Evolutionary conservation across 345 rosid species (phyloP), one percentile per base, ranked within the genome.

Genomic region (Dipteronia dyeriana): DNA sequence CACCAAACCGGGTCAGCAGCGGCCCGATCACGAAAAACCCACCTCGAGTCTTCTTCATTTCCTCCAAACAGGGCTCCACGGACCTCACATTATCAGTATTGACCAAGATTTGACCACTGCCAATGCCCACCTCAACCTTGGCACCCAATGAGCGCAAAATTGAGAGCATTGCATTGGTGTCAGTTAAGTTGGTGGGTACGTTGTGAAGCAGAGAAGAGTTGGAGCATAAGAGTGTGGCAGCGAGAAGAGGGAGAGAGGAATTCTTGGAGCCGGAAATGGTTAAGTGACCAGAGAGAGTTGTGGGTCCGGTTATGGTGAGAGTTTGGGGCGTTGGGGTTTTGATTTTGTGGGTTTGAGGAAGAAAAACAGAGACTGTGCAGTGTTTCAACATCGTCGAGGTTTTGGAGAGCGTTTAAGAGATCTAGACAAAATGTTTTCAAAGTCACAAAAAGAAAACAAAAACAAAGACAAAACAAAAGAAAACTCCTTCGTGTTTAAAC

Each of bases 201-300:
- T 78, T 78, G 9, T 45, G 79, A 1, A 81, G 76, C 34, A 60
- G 60, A 26, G 78, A 79, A 34, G 79, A 34, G 75, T 80, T 75
- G 8, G 79, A 73, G 81, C 83, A 81, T 47, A 80, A 74, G 43
- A 81, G 74, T 43, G 83, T 79, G 9, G 85, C 83, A 3, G 79
- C 87, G 20, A 84, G 80, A 39, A 84, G 74, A 38, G 82, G 22
- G 6, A 84, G 73, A 57, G 85, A 73, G 41, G 83, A 70, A 74
- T 84, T 84, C 13, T 81, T 84, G 26, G 84, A 84, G 59, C 87
- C 83, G 22, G 85, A 81, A 64, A 84, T 74, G 79, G 70, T 20
- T 56, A 79, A 70, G 10, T 84, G 87, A 17, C 86, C 86, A 0
- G 78, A 75, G 49, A 84, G 82, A 34, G 81, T 67, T 16, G 86